A percentile compares a stretch with the other conserved stretches of the same genome.
Conservation (phyloP, 192 early-diverging fungal species). For the Allomyces macrogynus region DNA sequence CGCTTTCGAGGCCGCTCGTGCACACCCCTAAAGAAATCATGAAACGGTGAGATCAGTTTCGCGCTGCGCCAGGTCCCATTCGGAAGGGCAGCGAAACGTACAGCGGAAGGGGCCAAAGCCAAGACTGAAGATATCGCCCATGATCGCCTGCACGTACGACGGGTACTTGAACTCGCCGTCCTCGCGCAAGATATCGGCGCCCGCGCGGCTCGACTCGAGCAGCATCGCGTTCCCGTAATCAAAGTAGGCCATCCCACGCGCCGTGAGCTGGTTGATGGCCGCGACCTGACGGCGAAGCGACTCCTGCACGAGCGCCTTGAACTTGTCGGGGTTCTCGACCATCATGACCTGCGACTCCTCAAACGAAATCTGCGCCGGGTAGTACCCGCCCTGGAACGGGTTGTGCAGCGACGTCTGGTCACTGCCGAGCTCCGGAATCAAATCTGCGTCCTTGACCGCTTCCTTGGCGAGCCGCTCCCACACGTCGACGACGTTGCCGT, state of each 20-base stretch:
- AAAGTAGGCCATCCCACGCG: conserved; percentile 5
- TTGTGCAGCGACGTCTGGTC: conserved; percentile 12
- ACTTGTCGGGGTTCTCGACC: conserved; percentile 6
- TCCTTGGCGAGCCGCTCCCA: conserved; percentile 9
- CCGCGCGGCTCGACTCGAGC: conserved; percentile 7
- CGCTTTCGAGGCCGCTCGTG: conserved; percentile 5
- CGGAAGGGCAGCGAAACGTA: not conserved
- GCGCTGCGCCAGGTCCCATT: not conserved
- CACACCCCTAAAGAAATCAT: conserved; percentile 1
- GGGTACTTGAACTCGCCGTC: conserved; percentile 11
- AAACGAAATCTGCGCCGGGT: conserved; percentile 5
- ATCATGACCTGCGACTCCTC: conserved; percentile 7
- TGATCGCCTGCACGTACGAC: conserved; percentile 10
- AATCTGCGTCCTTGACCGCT: conserved; percentile 4
- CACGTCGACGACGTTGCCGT: conserved; percentile 10
- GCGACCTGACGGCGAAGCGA: conserved; percentile 4
- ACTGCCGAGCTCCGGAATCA: conserved; percentile 3
- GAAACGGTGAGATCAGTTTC: not conserved
- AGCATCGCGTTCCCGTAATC: conserved; percentile 1
- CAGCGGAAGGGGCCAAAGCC: conserved; percentile 12
- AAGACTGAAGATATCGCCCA: conserved; percentile 12
- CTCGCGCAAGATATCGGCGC: conserved; percentile 4
- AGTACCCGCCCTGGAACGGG: conserved; percentile 10
- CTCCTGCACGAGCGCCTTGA: conserved; percentile 8
- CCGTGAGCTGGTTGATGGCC: conserved; percentile 5